Conservation (phyloP, 257 asterid genomes). For the Solanum chilense region DNA sequence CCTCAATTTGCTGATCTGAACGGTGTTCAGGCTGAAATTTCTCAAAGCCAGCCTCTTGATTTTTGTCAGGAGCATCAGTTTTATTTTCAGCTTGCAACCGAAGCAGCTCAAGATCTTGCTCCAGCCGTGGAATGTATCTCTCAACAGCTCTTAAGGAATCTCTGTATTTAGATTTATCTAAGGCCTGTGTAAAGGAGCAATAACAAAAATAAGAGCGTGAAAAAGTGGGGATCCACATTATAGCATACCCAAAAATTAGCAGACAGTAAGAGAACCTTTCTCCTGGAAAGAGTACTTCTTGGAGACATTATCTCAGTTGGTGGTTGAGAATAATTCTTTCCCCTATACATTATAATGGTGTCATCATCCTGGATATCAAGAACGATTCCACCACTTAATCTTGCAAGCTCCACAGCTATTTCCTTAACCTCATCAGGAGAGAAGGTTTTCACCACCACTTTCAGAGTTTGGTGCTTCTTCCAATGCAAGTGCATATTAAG, state of each 20-base stretch:
- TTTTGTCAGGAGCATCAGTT: constrained; percentile 11
- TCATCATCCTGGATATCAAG: constrained; percentile 76
- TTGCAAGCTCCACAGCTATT: constrained; percentile 81
- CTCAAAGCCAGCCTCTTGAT: constrained; percentile 11
- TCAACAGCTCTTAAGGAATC: constrained; percentile 79
- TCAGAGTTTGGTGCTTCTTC: constrained; percentile 93
- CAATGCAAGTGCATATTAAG: constrained; percentile 98
- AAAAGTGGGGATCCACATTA: background rate
- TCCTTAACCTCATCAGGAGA: constrained; percentile 82
- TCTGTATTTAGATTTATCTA: constrained; percentile 85
- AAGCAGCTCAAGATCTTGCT: constrained; percentile 74
- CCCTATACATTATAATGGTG: constrained; percentile 89
- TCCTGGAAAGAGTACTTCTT: constrained; percentile 71
- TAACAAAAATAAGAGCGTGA: background rate
- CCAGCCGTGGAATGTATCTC: constrained; percentile 74
- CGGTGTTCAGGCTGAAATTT: constrained; percentile 10
- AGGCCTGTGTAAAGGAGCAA: constrained; percentile 49
- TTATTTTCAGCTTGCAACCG: constrained; percentile 50
- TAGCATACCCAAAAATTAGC: background rate
- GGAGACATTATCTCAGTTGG: constrained; percentile 99
- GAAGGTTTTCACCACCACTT: constrained; percentile 86
- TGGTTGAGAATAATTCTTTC: constrained; percentile 93
- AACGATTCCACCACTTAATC: constrained; percentile 93
- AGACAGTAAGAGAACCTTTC: constrained; percentile 44
- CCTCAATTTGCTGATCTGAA: constrained; percentile 27